A percentile compares a stretch with the other conserved stretches of the same genome.
Evolutionary conservation across 2,329 filamentous ascomycete species (phyloP).

Genomic region (Sporothrix curviconia): DNA sequence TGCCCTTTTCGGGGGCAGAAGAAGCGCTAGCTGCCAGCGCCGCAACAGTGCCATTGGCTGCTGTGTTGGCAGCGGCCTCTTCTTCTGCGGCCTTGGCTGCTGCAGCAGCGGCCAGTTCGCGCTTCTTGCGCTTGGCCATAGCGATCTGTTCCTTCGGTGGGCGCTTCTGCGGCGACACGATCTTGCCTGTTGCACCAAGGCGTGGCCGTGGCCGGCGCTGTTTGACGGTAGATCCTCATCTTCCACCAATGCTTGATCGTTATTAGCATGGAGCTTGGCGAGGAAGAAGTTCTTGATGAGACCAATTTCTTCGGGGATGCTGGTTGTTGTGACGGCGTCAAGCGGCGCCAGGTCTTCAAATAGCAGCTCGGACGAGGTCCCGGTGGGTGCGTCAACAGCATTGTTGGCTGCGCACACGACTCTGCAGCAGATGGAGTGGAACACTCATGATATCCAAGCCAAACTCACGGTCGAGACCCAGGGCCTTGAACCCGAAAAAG

Average conservation of each 20-base stretch:
- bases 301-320: conserved; percentile 72
- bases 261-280: conserved; percentile 77
- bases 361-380: conserved; percentile 51
- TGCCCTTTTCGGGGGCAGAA: conserved; percentile 26
- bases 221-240: conserved; percentile 94
- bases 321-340: conserved; percentile 73
- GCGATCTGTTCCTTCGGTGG: conserved; percentile 77
- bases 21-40: neutral
- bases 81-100: conserved; percentile 22
- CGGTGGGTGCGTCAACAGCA: conserved; percentile 64
- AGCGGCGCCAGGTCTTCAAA: conserved; percentile 63
- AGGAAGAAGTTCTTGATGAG: conserved; percentile 89
- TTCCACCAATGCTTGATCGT: conserved; percentile 76
- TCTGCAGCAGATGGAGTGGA: conserved; percentile 87
- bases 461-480: conserved; percentile 87
- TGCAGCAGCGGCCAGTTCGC: conserved; percentile 42
- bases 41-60: conserved; percentile 7
- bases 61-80: conserved; percentile 27
- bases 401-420: conserved; percentile 80
- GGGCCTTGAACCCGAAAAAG: conserved; percentile 96
- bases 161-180: conserved; percentile 75
- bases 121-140: conserved; percentile 80
- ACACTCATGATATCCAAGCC: conserved; percentile 83
- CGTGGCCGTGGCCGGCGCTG: conserved; percentile 70
- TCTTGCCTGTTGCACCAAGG: conserved; percentile 70